Conservation (phyloP, 2,329 filamentous ascomycete genomes). For the Penicillium sp. region DNA sequence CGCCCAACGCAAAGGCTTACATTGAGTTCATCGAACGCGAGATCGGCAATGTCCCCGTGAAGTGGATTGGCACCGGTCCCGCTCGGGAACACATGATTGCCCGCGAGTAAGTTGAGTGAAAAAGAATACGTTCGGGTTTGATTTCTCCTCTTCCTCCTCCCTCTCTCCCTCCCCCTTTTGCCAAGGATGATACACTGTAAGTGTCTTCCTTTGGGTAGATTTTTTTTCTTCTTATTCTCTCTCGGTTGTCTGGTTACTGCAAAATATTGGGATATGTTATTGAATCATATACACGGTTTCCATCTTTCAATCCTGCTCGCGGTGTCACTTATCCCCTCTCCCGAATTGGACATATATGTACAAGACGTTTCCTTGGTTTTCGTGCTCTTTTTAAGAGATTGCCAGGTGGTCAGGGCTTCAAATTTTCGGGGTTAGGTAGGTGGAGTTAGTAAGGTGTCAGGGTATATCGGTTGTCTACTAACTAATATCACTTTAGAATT, state of each 20-base stretch:
- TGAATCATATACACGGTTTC: constrained; percentile 22
- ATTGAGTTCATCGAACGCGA: constrained; percentile 64
- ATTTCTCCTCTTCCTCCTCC: not conserved
- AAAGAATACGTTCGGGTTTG: not conserved
- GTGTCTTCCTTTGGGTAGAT: constrained; percentile 19
- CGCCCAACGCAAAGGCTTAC: constrained; percentile 62
- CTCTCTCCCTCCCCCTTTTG: not conserved
- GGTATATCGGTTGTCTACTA: no score
- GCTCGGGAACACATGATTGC: constrained; percentile 66
- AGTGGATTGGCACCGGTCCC: constrained; percentile 68
- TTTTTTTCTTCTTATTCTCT: constrained; percentile 6
- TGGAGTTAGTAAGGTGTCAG: no score
- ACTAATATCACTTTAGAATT: no score
- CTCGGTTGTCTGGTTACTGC: constrained; percentile 12
- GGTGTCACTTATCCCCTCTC: constrained; percentile 16
- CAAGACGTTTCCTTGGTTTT: constrained; percentile 6
- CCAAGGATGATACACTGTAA: constrained; percentile 13
- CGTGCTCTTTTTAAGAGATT: not conserved
- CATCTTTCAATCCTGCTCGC: constrained; percentile 12
- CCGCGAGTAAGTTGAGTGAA: constrained; percentile 34
- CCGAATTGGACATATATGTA: constrained; percentile 13
- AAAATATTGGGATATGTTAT: constrained; percentile 25
- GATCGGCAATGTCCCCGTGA: constrained; percentile 60
- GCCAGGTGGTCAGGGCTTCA: not conserved
- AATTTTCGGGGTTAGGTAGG: not conserved